Percentiles rank a stretch among this genome's conserved stretches.
These are phyloP conservation scores for Fistulifera pelliculosa DNA, from an alignment of 108 stramenopile species.

Conservation along the genomic window DNA sequence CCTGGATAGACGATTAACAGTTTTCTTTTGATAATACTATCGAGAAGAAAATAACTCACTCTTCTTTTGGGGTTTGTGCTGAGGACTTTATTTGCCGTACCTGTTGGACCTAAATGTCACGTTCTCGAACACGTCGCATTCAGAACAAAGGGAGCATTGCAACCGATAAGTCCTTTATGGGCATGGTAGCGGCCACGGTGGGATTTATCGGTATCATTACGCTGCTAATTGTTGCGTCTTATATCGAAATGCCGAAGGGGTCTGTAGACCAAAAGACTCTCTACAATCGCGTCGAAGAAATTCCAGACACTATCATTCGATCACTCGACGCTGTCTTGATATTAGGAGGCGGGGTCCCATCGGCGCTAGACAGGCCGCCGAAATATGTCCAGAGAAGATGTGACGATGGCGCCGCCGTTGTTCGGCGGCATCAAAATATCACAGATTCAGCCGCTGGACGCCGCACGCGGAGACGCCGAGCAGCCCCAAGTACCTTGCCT, in stretches of 20 bases:
- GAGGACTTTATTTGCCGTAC: too few relatives aligned
- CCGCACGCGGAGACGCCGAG: neutral
- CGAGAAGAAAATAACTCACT: too few relatives aligned
- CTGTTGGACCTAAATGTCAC: too few relatives aligned
- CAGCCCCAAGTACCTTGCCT: constrained; percentile 9
- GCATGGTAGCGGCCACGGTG: neutral
- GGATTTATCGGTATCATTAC: constrained; percentile 3
- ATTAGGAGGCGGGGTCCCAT: constrained; percentile 73
- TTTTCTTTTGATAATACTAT: too few relatives aligned
- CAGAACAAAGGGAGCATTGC: too few relatives aligned
- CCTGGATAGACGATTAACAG: too few relatives aligned
- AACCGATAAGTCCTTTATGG: neutral
- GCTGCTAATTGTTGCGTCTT: neutral
- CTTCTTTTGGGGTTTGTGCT: too few relatives aligned
- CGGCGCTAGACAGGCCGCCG: constrained; percentile 48
- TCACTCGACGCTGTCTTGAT: constrained; percentile 63
- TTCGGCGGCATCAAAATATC: constrained; percentile 1
- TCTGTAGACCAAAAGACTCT: neutral
- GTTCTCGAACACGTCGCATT: too few relatives aligned
- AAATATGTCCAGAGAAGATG: constrained; percentile 55
- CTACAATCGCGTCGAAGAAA: constrained; percentile 4
- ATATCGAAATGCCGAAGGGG: neutral
- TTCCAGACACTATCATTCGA: constrained; percentile 24
- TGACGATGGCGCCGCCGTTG: constrained; percentile 36
- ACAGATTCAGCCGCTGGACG: neutral